A percentile compares a stretch with the other conserved stretches of the same genome.
These are phyloP conservation scores for Phlebiopsis flavidoalba DNA, from an alignment of 768 basidiomycete species.

Conservation along the genomic window DNA sequence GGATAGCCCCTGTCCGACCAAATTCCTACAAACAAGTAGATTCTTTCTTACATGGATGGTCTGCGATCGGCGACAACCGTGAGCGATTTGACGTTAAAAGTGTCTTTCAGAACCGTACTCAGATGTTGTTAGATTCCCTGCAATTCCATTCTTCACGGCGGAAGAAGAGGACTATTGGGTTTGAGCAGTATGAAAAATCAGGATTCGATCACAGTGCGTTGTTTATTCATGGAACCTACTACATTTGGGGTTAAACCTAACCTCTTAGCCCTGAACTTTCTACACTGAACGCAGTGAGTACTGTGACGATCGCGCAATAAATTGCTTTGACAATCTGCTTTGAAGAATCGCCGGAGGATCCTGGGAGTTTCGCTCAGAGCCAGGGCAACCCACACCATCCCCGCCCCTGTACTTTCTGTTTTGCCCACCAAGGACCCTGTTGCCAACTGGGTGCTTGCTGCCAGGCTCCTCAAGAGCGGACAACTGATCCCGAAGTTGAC, in stretches of 20 bases:
- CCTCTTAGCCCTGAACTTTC: constrained; percentile 53
- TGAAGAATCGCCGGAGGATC: constrained; percentile 34
- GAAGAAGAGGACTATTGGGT: constrained; percentile 71
- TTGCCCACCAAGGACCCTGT: constrained; percentile 43
- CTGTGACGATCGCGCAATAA: neutral
- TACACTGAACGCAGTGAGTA: constrained; percentile 50
- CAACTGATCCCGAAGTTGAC: constrained; percentile 31
- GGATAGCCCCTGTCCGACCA: constrained; percentile 49
- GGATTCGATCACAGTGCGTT: constrained; percentile 58
- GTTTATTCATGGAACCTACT: neutral
- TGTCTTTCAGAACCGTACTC: neutral
- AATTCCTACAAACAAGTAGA: constrained; percentile 45
- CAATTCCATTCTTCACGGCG: constrained; percentile 52
- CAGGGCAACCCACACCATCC: constrained; percentile 41
- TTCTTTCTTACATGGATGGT: constrained; percentile 52
- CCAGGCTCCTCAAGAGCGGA: constrained; percentile 22
- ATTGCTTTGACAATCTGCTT: neutral
- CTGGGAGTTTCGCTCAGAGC: constrained; percentile 30
- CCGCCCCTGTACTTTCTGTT: constrained; percentile 36
- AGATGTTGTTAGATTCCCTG: constrained; percentile 43
- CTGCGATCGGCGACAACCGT: constrained; percentile 40
- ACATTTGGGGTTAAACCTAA: neutral
- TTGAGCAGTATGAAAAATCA: constrained; percentile 50
- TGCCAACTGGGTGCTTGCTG: constrained; percentile 35
- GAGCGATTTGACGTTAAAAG: neutral